phyloP scores from a whole-genome alignment of 2,329 filamentous ascomycete species.

The Epichloe scottii region DNA sequence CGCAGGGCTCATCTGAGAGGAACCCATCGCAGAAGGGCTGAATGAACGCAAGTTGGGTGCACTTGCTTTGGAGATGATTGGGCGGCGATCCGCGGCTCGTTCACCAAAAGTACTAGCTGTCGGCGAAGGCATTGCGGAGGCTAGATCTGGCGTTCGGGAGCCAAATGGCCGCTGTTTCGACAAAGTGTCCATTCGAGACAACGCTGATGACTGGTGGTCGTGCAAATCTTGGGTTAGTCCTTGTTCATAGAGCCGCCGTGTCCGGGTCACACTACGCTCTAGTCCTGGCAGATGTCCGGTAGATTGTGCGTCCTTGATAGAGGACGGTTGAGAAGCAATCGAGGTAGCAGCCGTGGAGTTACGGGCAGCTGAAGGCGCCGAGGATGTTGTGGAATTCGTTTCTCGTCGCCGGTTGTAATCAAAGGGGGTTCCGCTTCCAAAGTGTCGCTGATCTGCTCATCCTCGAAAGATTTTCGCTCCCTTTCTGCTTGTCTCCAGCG shows the following conservation, averaged over 20 bases:
- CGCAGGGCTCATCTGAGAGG: constrained; percentile 24
- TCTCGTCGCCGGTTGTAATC: constrained; percentile 66
- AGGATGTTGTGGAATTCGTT: constrained; percentile 76
- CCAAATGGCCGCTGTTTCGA: constrained; percentile 46
- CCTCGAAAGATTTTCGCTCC: constrained; percentile 35
- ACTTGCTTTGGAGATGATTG: constrained; percentile 44
- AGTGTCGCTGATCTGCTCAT: constrained; percentile 23
- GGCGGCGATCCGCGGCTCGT: constrained; percentile 32
- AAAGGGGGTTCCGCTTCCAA: constrained; percentile 35
- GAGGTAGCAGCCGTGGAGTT: constrained; percentile 85
- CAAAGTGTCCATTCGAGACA: constrained; percentile 70
- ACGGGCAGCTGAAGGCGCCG: constrained; percentile 51
- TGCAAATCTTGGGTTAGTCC: constrained; percentile 67
- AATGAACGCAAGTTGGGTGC: constrained; percentile 54
- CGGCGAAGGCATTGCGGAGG: constrained; percentile 33
- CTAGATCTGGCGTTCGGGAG: constrained; percentile 37
- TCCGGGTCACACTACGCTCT: constrained; percentile 57
- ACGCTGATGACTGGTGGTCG: constrained; percentile 63
- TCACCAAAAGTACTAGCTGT: constrained; percentile 30
- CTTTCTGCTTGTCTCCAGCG: constrained; percentile 53
- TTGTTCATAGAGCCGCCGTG: constrained; percentile 70
- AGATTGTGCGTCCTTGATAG: constrained; percentile 35
- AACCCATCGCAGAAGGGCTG: constrained; percentile 32
- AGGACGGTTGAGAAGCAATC: constrained; percentile 48
- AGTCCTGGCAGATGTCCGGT: constrained; percentile 28